Evolutionary conservation across 2,329 filamentous ascomycete genomes (phyloP), one percentile per base, ranked within the genome.

Genomic region (Nigrospora osmanthi): DNA sequence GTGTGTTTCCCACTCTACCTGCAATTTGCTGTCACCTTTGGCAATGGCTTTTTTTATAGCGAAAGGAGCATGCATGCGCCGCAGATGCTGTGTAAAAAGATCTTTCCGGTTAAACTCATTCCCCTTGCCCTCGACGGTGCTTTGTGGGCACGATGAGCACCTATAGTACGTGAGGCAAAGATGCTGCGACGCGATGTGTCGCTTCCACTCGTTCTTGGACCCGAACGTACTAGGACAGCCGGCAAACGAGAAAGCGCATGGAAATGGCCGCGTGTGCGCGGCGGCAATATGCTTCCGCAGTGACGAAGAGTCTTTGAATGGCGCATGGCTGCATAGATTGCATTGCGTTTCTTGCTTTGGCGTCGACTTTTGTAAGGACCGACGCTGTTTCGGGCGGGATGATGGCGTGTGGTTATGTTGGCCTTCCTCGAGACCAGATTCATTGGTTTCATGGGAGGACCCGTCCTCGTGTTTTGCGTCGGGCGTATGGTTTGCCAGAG

Each of bases 151-250:
- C 2, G 74, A 69, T 0, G 80, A 83, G 51, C 80, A 84, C 16
- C 80, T 73, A 54, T 83, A 84, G 52, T 76, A 83, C 40, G 76
- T 75, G 15, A 84, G 60, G 52, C 80, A 83, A 17, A 98, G 76
- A 65, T 98, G 93, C 55, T 96, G 89, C 0, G 89, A 95, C 14
- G 82, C 78, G 59, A 96, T 88, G 59, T 98, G 93, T 4, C 91
- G 80, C 65, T 97, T 97, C 91, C 91, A 98, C 63, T 97, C 91
- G 58, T 97, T 96, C 67, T 96, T 97, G 14, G 87, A 91, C 1
- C 84, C 83, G 61, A 97, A 96, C 0, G 82, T 87, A 54, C 88
- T 89, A 0, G 67, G 69, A 62, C 91, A 98, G 15, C 87, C 88
- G 35, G 91, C 94, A 55, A 83, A 83, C 1, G 83, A 81, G 59